A percentile compares a stretch with the other conserved stretches of the same genome.
Evolutionary conservation across 495 filamentous ascomycete species (phyloP).

Genomic region (Polyplosphaeria fusca): DNA sequence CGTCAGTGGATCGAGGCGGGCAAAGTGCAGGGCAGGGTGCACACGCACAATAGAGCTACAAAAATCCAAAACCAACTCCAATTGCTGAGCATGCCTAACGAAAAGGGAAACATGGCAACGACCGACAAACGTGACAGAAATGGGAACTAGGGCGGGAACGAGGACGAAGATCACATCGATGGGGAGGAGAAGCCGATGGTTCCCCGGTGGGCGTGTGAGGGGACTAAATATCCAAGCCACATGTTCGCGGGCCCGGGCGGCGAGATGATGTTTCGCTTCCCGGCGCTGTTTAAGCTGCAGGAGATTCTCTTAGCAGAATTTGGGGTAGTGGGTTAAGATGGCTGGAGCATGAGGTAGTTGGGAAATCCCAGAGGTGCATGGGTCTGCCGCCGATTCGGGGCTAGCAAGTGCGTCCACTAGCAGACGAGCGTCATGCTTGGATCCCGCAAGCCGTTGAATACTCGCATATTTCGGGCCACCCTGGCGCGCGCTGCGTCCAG

Average conservation of each 20-base stretch:
- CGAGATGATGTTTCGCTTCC: constrained; percentile 29
- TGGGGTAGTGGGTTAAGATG: constrained; percentile 33
- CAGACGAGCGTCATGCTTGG: constrained; percentile 27
- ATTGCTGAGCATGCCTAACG: constrained; percentile 24
- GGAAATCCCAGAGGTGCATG: constrained; percentile 22
- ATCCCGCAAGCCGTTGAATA: constrained; percentile 31
- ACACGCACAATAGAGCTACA: constrained; percentile 25
- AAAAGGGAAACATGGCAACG: constrained; percentile 31
- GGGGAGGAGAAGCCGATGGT: constrained; percentile 24
- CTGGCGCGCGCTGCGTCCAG: constrained; percentile 14
- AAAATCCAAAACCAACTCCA: constrained; percentile 35
- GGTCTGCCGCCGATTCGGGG: constrained; percentile 23
- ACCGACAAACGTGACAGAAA: constrained; percentile 33
- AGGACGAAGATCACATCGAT: constrained; percentile 35
- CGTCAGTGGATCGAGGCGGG: constrained; percentile 12
- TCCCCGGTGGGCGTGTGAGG: constrained; percentile 29
- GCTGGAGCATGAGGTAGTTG: constrained; percentile 36
- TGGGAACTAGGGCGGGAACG: constrained; percentile 28
- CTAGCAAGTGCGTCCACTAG: constrained; percentile 23
- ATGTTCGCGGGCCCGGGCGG: constrained; percentile 27
- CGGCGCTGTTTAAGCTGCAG: constrained; percentile 30
- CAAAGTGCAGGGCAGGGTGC: background rate
- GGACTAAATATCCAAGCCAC: constrained; percentile 39
- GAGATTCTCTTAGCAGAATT: constrained; percentile 35
- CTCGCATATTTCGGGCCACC: constrained; percentile 28